Evolutionary conservation across 345 rosid genomes (phyloP).

Genomic region (Hirschfeldia incana): DNA sequence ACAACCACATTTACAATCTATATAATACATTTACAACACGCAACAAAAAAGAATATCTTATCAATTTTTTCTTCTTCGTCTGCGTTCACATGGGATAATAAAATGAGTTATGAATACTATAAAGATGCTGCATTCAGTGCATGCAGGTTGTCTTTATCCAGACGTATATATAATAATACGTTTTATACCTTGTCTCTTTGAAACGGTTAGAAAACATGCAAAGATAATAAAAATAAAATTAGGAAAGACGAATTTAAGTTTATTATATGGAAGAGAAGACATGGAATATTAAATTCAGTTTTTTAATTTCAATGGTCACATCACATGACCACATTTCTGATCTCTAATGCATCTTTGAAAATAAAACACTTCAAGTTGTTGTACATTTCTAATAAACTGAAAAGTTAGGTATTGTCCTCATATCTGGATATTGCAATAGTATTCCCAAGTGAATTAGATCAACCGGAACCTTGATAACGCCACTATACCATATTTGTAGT

Average conservation of each 20-base stretch:
- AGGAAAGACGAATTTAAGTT: background rate
- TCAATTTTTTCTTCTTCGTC: background rate
- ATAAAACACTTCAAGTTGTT: background rate
- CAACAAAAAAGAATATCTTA: background rate
- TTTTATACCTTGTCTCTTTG: background rate
- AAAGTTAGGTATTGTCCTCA: background rate
- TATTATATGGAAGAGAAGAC: background rate
- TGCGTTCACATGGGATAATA: conserved; percentile 18
- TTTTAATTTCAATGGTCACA: background rate
- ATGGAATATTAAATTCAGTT: background rate
- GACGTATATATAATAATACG: background rate
- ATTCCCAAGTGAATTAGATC: background rate
- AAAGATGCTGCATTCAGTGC: background rate
- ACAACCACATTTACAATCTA: conserved; percentile 2
- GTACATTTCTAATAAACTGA: background rate
- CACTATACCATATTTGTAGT: background rate
- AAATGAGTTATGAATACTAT: background rate
- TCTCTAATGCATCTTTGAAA: background rate
- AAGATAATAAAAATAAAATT: background rate
- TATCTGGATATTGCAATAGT: background rate
- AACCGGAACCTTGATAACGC: background rate
- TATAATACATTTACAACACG: background rate
- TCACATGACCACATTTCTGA: background rate
- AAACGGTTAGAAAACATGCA: background rate
- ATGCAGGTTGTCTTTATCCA: background rate